Percentiles rank a stretch among this genome's conserved stretches.
These are phyloP conservation scores for Heliosperma pusillum DNA, from an alignment of 148 eudicot species.

Conservation along the genomic window DNA sequence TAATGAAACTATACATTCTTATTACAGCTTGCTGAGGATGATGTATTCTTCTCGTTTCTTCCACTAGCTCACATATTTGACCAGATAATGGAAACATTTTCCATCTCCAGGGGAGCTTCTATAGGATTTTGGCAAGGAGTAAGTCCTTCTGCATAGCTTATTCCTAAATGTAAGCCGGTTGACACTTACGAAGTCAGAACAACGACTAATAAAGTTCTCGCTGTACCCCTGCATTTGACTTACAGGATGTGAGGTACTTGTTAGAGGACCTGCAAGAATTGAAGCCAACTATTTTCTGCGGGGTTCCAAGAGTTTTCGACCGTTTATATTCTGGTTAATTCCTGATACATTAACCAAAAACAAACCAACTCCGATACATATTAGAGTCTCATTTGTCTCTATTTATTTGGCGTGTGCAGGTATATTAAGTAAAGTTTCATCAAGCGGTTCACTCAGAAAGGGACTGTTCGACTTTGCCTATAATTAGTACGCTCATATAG, in stretches of 20 bases:
- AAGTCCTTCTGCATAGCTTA: constrained; percentile 28
- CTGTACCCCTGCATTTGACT: constrained; percentile 15
- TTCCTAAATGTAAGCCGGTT: not conserved
- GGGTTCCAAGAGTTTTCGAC: constrained; percentile 92
- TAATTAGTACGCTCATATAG: constrained; percentile 76
- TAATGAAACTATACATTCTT: constrained; percentile 1
- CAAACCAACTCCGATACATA: not conserved
- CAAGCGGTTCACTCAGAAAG: constrained; percentile 72
- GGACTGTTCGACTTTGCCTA: constrained; percentile 72
- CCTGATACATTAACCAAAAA: not conserved
- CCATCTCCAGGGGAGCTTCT: constrained; percentile 66
- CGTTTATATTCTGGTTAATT: constrained; percentile 69
- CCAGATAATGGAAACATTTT: constrained; percentile 76
- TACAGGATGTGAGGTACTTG: constrained; percentile 77
- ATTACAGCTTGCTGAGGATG: constrained; percentile 56
- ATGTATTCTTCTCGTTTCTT: constrained; percentile 88
- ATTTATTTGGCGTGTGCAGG: constrained; percentile 39
- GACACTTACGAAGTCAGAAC: constrained; percentile 3
- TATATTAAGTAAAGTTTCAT: constrained; percentile 57
- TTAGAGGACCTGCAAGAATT: constrained; percentile 71
- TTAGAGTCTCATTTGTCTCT: not conserved
- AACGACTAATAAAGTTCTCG: not conserved
- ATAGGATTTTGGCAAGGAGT: constrained; percentile 99
- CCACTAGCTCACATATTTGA: constrained; percentile 93
- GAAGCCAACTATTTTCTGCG: constrained; percentile 86